Conservation (phyloP, 1,284 basidiomycete species). For the Moniliophthora roreri region DNA sequence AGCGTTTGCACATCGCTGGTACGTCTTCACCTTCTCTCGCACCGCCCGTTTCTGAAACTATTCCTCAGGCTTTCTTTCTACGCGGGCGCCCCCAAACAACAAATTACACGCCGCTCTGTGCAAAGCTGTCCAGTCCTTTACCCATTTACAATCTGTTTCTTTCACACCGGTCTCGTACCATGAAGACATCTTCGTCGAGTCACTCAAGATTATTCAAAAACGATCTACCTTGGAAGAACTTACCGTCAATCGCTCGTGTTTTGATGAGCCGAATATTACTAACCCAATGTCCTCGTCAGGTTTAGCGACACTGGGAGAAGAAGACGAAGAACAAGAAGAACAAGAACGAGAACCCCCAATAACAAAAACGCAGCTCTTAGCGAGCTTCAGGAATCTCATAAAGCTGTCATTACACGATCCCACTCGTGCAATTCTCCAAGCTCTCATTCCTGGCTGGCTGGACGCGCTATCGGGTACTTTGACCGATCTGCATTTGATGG, state of each 20-base stretch:
- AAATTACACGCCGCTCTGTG: background rate
- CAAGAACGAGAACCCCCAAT: background rate
- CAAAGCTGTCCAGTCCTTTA: constrained; percentile 2
- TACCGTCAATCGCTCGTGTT: constrained; percentile 1
- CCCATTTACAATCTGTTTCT: background rate
- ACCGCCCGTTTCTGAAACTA: background rate
- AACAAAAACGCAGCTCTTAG: background rate
- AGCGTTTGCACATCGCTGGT: background rate
- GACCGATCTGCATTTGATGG: constrained; percentile 13
- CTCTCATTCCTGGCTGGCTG: constrained; percentile 11
- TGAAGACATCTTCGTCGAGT: background rate
- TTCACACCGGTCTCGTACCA: constrained; percentile 3
- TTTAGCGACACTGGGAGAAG: background rate
- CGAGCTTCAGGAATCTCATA: background rate
- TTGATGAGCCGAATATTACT: background rate
- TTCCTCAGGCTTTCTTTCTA: background rate
- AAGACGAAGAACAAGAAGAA: background rate
- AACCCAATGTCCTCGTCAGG: too few relatives aligned
- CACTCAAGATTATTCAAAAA: constrained; percentile 1
- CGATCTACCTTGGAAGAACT: background rate
- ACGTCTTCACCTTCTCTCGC: background rate
- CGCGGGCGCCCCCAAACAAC: background rate
- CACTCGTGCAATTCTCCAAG: constrained; percentile 8
- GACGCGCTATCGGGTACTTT: constrained; percentile 1
- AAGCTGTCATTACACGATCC: constrained; percentile 12